A percentile compares a stretch with the other conserved stretches of the same genome.
phyloP scores from a whole-genome alignment of 164 flowering plant genomes.

The Vitis amurensis region DNA sequence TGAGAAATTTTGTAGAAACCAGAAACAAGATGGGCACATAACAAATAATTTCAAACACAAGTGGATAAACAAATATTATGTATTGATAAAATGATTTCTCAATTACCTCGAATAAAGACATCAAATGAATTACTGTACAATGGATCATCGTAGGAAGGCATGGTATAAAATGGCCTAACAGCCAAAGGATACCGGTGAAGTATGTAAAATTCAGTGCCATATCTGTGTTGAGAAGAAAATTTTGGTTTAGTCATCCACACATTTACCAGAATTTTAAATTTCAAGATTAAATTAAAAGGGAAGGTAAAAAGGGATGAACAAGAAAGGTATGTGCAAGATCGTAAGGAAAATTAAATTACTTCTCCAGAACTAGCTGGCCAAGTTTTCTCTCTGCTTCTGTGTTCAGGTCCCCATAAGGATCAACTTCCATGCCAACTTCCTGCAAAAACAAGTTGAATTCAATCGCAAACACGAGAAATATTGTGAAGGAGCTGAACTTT shows the following conservation, averaged over 20 bases:
- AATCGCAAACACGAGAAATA: background rate
- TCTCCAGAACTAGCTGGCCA: conserved; percentile 82
- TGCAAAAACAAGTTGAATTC: conserved; percentile 28
- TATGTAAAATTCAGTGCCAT: conserved; percentile 92
- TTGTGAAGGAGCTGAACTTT: background rate
- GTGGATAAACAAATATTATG: background rate
- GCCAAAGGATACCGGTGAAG: conserved; percentile 91
- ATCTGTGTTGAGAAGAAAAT: conserved; percentile 38
- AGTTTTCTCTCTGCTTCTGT: conserved; percentile 87
- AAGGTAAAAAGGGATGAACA: background rate
- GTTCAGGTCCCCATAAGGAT: conserved; percentile 86
- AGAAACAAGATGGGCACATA: too few relatives aligned
- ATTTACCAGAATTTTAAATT: background rate
- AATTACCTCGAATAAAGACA: conserved; percentile 89
- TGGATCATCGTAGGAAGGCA: conserved; percentile 79
- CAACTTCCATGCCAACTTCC: conserved; percentile 88
- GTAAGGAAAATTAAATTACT: conserved; percentile 40
- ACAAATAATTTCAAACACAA: background rate
- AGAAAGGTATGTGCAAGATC: background rate
- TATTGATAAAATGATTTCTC: background rate
- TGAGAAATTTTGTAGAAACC: too few relatives aligned
- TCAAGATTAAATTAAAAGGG: background rate
- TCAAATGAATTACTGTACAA: conserved; percentile 92
- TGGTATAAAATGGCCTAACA: conserved; percentile 92
- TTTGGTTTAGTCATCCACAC: background rate